Conservation (phyloP, 768 basidiomycete genomes). For the Boletus tomentosulus region DNA sequence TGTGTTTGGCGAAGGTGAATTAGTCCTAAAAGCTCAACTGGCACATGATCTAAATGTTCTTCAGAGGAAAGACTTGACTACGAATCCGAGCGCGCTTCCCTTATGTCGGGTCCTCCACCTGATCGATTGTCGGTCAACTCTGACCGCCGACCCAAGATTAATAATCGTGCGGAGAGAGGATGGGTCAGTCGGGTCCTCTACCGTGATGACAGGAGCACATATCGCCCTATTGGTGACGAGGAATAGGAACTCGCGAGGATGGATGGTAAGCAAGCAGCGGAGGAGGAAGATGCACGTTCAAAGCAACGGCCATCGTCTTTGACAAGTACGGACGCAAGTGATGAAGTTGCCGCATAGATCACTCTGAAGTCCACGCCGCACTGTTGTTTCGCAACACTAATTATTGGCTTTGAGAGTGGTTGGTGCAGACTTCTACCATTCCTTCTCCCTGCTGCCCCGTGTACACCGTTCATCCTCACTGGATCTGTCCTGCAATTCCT, state of each 20-base stretch:
- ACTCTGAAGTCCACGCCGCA: neutral
- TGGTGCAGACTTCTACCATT: neutral
- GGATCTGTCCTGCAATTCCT: neutral
- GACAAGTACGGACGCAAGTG: conserved; percentile 7
- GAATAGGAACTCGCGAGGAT: conserved; percentile 60
- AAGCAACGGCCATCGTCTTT: conserved; percentile 14
- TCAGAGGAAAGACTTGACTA: conserved; percentile 62
- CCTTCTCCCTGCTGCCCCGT: conserved; percentile 3
- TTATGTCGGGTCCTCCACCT: conserved; percentile 40
- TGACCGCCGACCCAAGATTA: conserved; percentile 20
- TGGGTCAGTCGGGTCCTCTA: conserved; percentile 53
- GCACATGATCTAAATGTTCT: conserved; percentile 15
- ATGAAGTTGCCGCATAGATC: conserved; percentile 8
- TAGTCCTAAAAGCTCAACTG: neutral
- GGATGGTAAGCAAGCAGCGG: conserved; percentile 32
- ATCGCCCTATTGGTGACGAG: conserved; percentile 47
- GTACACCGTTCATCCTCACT: conserved; percentile 28
- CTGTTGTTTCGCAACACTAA: conserved; percentile 2
- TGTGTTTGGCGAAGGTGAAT: conserved; percentile 79
- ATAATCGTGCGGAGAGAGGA: conserved; percentile 27
- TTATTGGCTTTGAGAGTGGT: neutral
- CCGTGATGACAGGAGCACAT: conserved; percentile 38
- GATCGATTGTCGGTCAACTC: conserved; percentile 35
- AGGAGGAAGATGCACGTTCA: conserved; percentile 19
- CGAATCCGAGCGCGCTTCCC: conserved; percentile 58